Evolutionary conservation across 179 eudicot genomes (phyloP).

Genomic region (Beta macrorhiza): DNA sequence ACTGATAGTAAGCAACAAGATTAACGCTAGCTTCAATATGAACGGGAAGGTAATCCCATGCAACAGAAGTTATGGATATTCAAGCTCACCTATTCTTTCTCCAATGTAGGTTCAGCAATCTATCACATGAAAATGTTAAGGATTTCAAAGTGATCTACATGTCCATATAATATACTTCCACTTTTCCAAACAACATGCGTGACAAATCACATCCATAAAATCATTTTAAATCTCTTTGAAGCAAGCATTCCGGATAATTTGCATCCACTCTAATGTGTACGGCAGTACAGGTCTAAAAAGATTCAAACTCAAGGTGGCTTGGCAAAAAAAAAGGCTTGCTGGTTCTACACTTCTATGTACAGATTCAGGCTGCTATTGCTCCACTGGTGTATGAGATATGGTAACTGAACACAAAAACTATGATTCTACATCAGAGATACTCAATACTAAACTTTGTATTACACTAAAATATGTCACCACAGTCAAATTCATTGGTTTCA

Average conservation of each 20-base stretch:
- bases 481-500: neutral
- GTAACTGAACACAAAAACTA: neutral
- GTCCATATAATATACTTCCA: neutral
- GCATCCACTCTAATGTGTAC: neutral
- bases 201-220: neutral
- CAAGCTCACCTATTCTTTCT: conserved; percentile 1
- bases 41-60: neutral
- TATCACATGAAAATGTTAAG: neutral
- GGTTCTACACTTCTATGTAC: too few species aligned
- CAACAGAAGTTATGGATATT: neutral
- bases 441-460: neutral
- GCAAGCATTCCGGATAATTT: neutral
- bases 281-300: neutral
- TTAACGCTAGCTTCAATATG: neutral
- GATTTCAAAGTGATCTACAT: neutral
- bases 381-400: neutral
- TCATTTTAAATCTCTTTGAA: neutral
- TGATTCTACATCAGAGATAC: neutral
- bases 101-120: neutral
- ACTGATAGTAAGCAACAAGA: neutral
- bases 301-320: neutral
- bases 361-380: neutral
- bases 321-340: neutral
- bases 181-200: neutral
- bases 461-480: neutral